Evolutionary conservation across 352 stramenopile species (phyloP).

Genomic region (Phytophthora uliginosa): DNA sequence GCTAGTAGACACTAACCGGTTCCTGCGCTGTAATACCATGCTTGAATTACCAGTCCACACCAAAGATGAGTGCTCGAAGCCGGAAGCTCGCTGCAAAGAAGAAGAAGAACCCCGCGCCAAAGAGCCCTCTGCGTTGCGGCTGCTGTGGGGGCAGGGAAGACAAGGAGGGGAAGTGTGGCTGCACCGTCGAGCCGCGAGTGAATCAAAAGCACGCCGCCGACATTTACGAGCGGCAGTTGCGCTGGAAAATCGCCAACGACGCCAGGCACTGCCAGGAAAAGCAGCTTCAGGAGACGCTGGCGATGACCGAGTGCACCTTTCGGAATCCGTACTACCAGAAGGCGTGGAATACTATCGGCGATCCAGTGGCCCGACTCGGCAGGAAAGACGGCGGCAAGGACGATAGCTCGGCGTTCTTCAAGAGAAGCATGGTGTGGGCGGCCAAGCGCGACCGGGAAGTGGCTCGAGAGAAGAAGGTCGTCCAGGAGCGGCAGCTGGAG

Average conservation of each 20-base stretch:
- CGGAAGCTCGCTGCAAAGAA: slow-evolving; percentile 48
- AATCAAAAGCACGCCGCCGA: slow-evolving; percentile 38
- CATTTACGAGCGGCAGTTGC: slow-evolving; percentile 71
- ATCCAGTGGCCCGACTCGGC: neutral
- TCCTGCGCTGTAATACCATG: too few species aligned
- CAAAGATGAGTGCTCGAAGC: slow-evolving; percentile 66
- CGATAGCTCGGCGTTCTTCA: slow-evolving; percentile 48
- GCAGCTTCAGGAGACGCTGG: slow-evolving; percentile 45
- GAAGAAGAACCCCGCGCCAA: slow-evolving; percentile 21
- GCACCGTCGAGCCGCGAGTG: slow-evolving; percentile 22
- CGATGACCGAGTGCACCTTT: slow-evolving; percentile 59
- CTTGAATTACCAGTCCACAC: slow-evolving; percentile 33
- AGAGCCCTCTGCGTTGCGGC: slow-evolving; percentile 28
- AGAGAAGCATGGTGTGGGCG: slow-evolving; percentile 56
- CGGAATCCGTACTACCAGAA: slow-evolving; percentile 63
- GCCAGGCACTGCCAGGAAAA: slow-evolving; percentile 41
- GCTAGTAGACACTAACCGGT: neutral
- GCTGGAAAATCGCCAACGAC: slow-evolving; percentile 69
- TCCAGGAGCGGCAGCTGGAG: slow-evolving; percentile 46
- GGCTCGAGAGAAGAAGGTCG: slow-evolving; percentile 44
- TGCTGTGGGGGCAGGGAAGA: slow-evolving; percentile 42
- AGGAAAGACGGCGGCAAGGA: slow-evolving; percentile 11
- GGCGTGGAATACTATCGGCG: slow-evolving; percentile 44
- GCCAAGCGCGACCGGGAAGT: slow-evolving; percentile 47
- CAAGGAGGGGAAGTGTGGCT: slow-evolving; percentile 32